These are phyloP conservation scores for Eucalyptus leucophloia DNA, from an alignment of 345 rosid species.

Conservation along the genomic window DNA sequence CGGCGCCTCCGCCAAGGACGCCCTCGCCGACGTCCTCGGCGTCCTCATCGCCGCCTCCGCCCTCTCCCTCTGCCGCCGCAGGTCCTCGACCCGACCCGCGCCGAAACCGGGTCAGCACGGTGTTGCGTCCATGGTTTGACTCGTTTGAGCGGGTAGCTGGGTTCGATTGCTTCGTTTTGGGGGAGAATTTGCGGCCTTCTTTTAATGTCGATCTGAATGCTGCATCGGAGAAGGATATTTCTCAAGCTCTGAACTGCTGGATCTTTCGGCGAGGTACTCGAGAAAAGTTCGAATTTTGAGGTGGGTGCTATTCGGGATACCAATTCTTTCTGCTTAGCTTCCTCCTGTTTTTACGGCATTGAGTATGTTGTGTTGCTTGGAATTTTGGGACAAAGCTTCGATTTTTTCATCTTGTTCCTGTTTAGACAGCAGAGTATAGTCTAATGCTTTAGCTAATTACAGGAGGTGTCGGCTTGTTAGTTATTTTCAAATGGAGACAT, in stretches of 20 bases:
- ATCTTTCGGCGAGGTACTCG: neutral
- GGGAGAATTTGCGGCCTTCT: neutral
- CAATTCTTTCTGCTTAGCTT: neutral
- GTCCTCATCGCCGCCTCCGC: conserved; percentile 39
- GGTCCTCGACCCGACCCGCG: neutral
- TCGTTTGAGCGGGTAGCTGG: neutral
- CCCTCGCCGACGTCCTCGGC: conserved; percentile 63
- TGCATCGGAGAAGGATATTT: neutral
- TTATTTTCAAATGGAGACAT: neutral
- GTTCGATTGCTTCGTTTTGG: neutral
- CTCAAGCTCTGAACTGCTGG: neutral
- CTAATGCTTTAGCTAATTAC: neutral
- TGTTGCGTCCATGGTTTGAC: conserved; percentile 16
- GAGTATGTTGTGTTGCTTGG: neutral
- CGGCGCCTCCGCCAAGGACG: conserved; percentile 79
- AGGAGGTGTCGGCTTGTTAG: neutral
- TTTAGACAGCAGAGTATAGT: neutral
- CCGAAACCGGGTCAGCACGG: conserved; percentile 13
- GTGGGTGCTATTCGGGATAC: neutral
- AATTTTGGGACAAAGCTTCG: neutral
- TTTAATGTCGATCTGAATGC: neutral
- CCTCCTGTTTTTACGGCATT: neutral
- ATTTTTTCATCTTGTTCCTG: neutral
- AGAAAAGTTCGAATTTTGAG: neutral
- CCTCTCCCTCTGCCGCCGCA: conserved; percentile 15